phyloP scores from a whole-genome alignment of 331 rosid species.

The Acacia pycnantha region DNA sequence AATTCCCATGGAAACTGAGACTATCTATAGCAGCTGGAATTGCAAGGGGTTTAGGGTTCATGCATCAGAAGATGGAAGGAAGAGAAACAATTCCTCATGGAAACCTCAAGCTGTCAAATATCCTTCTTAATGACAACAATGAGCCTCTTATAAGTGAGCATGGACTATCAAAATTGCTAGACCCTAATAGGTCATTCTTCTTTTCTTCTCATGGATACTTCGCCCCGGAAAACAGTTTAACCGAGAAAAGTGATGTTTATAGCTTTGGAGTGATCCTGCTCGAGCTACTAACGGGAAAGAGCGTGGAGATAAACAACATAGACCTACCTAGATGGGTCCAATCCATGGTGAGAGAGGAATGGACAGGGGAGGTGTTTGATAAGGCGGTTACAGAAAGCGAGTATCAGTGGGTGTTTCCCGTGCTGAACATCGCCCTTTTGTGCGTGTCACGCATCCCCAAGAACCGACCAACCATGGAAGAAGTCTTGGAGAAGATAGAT shows the following conservation, averaged over 20 bases:
- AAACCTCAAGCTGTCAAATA: conserved; percentile 76
- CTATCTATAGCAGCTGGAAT: conserved; percentile 44
- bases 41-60: not conserved
- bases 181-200: conserved; percentile 38
- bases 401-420: conserved; percentile 60
- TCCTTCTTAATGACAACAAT: conserved; percentile 56
- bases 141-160: conserved; percentile 70
- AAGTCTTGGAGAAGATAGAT: conserved; percentile 54
- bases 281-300: conserved; percentile 67
- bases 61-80: conserved; percentile 39
- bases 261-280: conserved; percentile 79
- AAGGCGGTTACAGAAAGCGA: conserved; percentile 49
- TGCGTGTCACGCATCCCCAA: conserved; percentile 57
- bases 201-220: conserved; percentile 55
- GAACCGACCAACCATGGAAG: conserved; percentile 50
- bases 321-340: conserved; percentile 51
- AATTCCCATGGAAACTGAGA: conserved; percentile 62
- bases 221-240: conserved; percentile 61
- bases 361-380: conserved; percentile 89
- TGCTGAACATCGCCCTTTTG: conserved; percentile 58
- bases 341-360: conserved; percentile 76
- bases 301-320: conserved; percentile 41
- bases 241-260: conserved; percentile 69
- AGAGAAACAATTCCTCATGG: conserved; percentile 64
- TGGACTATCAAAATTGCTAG: conserved; percentile 57